Percentiles rank a stretch among this genome's conserved stretches.
Evolutionary conservation across 345 rosid species (phyloP).

Genomic region (Populus ilicifolia): DNA sequence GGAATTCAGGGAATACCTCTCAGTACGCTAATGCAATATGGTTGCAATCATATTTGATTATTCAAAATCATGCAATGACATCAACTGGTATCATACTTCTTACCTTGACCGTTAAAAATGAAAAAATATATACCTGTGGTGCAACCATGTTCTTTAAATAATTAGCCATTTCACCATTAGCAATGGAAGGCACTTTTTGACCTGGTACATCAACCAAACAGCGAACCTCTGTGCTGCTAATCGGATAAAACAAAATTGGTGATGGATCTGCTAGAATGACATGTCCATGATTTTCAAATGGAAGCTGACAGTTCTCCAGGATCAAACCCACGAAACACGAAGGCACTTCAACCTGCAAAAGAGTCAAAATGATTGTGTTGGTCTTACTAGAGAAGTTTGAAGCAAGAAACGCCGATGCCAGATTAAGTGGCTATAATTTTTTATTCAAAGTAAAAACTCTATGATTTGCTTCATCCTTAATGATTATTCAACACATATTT

Average conservation of each 20-base stretch:
- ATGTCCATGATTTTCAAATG: slow-evolving; percentile 23
- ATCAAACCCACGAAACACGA: slow-evolving; percentile 19
- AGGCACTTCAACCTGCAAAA: slow-evolving; percentile 20
- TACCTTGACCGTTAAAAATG: not conserved
- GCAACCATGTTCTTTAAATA: slow-evolving; percentile 18
- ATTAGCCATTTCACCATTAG: slow-evolving; percentile 22
- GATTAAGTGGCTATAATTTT: not conserved
- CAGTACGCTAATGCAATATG: too few relatives aligned
- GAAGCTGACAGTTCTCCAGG: slow-evolving; percentile 20
- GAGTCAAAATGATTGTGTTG: not conserved
- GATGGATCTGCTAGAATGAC: slow-evolving; percentile 23
- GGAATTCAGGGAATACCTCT: not conserved
- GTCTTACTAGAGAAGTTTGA: not conserved
- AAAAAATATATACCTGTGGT: slow-evolving; percentile 9
- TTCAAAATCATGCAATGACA: not conserved
- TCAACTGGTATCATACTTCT: not conserved
- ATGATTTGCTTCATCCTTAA: not conserved
- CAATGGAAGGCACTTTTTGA: slow-evolving; percentile 19
- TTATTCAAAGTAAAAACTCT: not conserved
- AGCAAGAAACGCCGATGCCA: not conserved
- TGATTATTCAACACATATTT: not conserved
- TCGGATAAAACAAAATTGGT: slow-evolving; percentile 19
- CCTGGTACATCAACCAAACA: slow-evolving; percentile 23
- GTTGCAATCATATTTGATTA: not conserved
- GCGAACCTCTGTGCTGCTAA: slow-evolving; percentile 22